Percentiles rank a stretch among this genome's conserved stretches.
Conservation (phyloP, 257 asterid genomes). For the Anisodus acutangulus region DNA sequence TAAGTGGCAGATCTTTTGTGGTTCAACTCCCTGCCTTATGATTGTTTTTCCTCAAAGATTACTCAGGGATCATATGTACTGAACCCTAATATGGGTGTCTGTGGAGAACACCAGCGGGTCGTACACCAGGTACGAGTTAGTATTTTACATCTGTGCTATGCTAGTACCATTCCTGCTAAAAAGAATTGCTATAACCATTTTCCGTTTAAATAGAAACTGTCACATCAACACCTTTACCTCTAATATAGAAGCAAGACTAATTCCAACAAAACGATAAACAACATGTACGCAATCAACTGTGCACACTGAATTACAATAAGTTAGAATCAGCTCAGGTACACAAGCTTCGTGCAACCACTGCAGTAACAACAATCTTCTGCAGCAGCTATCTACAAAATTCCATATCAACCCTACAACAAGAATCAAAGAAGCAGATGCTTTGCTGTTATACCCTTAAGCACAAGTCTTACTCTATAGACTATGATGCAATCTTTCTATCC, state of each 20-base stretch:
- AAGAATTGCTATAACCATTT: not conserved
- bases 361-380: not conserved
- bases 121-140: not conserved
- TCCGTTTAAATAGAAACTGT: not conserved
- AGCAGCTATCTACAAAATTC: not conserved
- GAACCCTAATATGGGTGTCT: not conserved
- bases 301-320: not conserved
- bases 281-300: not conserved
- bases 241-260: not conserved
- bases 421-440: not conserved
- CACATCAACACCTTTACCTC: not conserved
- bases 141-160: not conserved
- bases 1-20: not conserved
- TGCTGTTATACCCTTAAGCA: not conserved
- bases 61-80: not conserved
- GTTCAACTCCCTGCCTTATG: not conserved
- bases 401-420: not conserved
- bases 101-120: not conserved
- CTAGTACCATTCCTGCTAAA: not conserved
- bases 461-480: not conserved
- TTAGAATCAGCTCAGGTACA: not conserved
- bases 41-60: not conserved
- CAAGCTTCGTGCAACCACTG: not conserved
- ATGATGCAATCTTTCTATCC: conserved; percentile 39
- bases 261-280: not conserved